phyloP scores from a whole-genome alignment of 257 asterid species.

The Capsicum chinense region DNA sequence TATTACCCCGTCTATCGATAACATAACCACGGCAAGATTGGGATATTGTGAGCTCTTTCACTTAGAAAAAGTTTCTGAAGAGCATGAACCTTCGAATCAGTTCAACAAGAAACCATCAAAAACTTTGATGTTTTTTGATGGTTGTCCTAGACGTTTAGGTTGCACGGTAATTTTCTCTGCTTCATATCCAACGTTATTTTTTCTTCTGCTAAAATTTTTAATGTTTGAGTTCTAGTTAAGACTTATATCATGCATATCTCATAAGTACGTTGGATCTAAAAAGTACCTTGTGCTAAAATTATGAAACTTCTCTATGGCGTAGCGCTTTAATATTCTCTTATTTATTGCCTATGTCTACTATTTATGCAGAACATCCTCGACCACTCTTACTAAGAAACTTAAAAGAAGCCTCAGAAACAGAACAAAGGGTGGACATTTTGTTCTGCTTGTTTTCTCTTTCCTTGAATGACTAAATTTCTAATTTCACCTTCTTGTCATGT shows the following conservation, averaged over 20 bases:
- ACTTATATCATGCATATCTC: constrained; percentile 16
- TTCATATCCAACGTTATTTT: not conserved
- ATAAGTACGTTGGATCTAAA: not conserved
- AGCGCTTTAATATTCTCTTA: not conserved
- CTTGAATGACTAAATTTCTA: constrained; percentile 8
- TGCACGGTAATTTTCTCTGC: constrained; percentile 76
- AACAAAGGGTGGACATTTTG: not conserved
- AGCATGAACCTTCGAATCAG: constrained; percentile 73
- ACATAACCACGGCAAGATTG: constrained; percentile 63
- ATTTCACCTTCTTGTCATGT: constrained; percentile 19
- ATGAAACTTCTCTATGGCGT: not conserved
- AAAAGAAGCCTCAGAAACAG: not conserved
- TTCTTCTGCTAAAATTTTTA: not conserved
- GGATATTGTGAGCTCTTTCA: constrained; percentile 91
- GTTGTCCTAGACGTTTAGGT: constrained; percentile 92
- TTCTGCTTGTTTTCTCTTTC: not conserved
- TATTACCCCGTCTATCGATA: constrained; percentile 80
- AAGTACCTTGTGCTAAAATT: constrained; percentile 3
- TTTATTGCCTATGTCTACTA: not conserved
- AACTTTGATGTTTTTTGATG: constrained; percentile 94
- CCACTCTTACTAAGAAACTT: constrained; percentile 2
- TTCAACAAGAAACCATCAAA: constrained; percentile 75
- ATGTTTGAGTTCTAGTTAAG: constrained; percentile 16
- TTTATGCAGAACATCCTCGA: not conserved
- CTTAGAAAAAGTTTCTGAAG: constrained; percentile 75